phyloP scores from a whole-genome alignment of 164 flowering plant genomes.

The Piper longum region DNA sequence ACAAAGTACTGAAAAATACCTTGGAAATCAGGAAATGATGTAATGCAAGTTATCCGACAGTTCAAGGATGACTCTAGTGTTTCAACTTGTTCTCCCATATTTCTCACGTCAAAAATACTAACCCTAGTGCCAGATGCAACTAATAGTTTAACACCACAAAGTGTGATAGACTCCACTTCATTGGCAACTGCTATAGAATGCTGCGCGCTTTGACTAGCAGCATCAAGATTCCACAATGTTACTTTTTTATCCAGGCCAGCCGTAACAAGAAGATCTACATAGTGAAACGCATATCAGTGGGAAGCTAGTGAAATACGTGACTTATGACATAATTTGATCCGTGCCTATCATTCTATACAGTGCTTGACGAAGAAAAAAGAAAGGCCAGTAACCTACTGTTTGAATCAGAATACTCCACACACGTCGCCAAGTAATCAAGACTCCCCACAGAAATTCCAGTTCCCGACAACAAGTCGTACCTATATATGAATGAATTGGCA shows the following conservation, averaged over 20 bases:
- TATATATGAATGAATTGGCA: constrained; percentile 9
- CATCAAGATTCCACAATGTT: constrained; percentile 54
- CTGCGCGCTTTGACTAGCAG: constrained; percentile 8
- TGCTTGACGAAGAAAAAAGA: not conserved
- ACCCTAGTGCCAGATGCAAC: constrained; percentile 49
- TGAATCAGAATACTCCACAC: constrained; percentile 49
- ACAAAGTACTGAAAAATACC: constrained; percentile 25
- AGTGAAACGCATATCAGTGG: not conserved
- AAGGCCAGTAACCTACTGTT: constrained; percentile 33
- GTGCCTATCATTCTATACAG: not conserved
- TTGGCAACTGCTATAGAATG: constrained; percentile 14
- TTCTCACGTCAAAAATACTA: constrained; percentile 56
- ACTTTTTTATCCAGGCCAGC: constrained; percentile 63
- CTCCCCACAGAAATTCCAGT: constrained; percentile 25
- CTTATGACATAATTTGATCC: too few relatives aligned
- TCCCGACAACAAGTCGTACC: constrained; percentile 64
- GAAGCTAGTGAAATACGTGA: not conserved
- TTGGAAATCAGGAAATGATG: constrained; percentile 36
- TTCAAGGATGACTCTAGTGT: constrained; percentile 23
- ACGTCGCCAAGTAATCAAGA: constrained; percentile 57
- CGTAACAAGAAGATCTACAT: constrained; percentile 46
- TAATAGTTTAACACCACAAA: constrained; percentile 34
- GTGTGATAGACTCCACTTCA: constrained; percentile 58
- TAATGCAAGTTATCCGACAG: constrained; percentile 40
- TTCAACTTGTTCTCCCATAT: constrained; percentile 27